Conservation (phyloP, 257 asterid species). For the Thymus mandschuricus region DNA sequence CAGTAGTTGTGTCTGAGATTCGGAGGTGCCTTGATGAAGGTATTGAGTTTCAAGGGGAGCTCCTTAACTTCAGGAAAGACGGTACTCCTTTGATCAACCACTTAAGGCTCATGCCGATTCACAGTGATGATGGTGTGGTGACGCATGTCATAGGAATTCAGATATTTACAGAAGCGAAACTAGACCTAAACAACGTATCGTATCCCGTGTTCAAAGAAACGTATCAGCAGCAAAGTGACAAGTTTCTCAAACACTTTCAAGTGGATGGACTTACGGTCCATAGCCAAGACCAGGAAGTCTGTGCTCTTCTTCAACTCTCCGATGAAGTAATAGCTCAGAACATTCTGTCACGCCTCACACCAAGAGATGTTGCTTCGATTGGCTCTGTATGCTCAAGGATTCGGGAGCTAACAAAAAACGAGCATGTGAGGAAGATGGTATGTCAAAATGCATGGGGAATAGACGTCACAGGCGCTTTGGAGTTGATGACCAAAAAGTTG, state of each 20-base stretch:
- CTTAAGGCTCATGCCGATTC: conserved; percentile 78
- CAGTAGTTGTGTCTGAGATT: conserved; percentile 88
- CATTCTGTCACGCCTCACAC: conserved; percentile 74
- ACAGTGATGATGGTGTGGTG: conserved; percentile 74
- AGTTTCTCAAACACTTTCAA: conserved; percentile 41
- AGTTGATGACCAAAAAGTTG: conserved; percentile 71
- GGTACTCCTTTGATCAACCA: conserved; percentile 86
- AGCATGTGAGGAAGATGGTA: conserved; percentile 81
- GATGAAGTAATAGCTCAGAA: conserved; percentile 92
- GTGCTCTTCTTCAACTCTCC: conserved; percentile 75
- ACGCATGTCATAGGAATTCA: conserved; percentile 85
- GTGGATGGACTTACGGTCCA: conserved; percentile 43
- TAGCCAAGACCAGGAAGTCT: conserved; percentile 45
- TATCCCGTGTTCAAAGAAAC: conserved; percentile 86
- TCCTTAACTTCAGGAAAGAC: conserved; percentile 89
- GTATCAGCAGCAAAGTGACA: conserved; percentile 42
- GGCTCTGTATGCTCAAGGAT: conserved; percentile 90
- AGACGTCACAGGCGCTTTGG: conserved; percentile 81
- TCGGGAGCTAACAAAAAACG: conserved; percentile 73
- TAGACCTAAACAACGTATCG: conserved; percentile 69
- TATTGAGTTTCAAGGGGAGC: conserved; percentile 87
- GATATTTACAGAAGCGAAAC: conserved; percentile 68
- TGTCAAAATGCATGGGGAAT: conserved; percentile 96
- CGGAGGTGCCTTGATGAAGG: conserved; percentile 87
- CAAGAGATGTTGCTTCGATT: conserved; percentile 88